Conservation (phyloP, 495 filamentous ascomycete species). For the Patellaria atrata region DNA sequence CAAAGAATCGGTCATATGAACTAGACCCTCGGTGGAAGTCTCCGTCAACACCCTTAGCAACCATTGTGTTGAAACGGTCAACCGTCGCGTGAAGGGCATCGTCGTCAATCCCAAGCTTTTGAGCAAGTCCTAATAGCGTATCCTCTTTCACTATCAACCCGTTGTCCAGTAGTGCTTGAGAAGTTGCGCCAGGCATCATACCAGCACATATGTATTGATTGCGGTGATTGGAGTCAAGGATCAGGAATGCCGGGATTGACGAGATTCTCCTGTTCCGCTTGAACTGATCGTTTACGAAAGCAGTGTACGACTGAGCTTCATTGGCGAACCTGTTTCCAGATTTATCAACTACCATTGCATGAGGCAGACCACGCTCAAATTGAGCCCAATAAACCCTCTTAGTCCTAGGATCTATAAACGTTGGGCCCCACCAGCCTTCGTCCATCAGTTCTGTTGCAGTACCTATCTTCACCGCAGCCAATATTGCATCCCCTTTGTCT, state of each 20-base stretch:
- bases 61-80: slow-evolving; percentile 19
- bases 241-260: slow-evolving; percentile 14
- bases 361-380: slow-evolving; percentile 15
- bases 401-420: not conserved
- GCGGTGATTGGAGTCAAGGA: slow-evolving; percentile 17
- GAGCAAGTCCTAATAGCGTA: slow-evolving; percentile 29
- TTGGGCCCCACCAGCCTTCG: slow-evolving; percentile 7
- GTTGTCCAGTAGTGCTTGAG: not conserved
- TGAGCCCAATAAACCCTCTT: not conserved
- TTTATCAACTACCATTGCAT: slow-evolving; percentile 21
- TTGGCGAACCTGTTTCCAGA: slow-evolving; percentile 20
- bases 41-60: slow-evolving; percentile 12
- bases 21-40: slow-evolving; percentile 19
- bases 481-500: slow-evolving; percentile 4
- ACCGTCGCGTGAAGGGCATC: slow-evolving; percentile 11
- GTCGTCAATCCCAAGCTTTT: slow-evolving; percentile 20
- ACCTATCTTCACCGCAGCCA: slow-evolving; percentile 5
- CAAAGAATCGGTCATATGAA: slow-evolving; percentile 16
- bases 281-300: slow-evolving; percentile 5
- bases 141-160: slow-evolving; percentile 25
- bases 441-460: slow-evolving; percentile 9
- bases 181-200: slow-evolving; percentile 5
- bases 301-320: slow-evolving; percentile 16
- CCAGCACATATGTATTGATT: slow-evolving; percentile 9
- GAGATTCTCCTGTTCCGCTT: slow-evolving; percentile 5